Conservation (phyloP, 176 grass and related monocot genomes). For the Tillandsia fasciculata region DNA sequence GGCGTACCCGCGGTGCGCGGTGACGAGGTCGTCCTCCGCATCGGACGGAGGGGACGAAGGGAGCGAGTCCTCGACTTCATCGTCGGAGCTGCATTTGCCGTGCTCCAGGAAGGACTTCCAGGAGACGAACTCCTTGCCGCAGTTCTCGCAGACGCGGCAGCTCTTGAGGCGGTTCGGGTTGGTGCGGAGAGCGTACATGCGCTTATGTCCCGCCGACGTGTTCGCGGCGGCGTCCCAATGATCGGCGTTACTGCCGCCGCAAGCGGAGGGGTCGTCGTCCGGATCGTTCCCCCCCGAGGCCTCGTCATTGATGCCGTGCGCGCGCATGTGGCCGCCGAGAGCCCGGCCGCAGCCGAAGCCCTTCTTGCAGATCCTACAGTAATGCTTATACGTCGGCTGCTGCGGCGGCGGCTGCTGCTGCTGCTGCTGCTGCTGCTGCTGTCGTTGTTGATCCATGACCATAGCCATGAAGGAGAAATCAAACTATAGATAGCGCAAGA, state of each 20-base stretch:
- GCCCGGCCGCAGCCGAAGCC: conserved; percentile 69
- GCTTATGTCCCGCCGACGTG: conserved; percentile 17
- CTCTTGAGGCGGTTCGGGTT: conserved; percentile 50
- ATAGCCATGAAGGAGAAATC: conserved; percentile 29
- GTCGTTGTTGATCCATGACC: conserved; percentile 40
- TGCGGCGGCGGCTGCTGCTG: conserved; percentile 7
- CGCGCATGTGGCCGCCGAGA: conserved; percentile 86
- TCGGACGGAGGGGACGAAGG: conserved; percentile 19
- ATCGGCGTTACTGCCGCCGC: conserved; percentile 20
- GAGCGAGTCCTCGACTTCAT: conserved; percentile 7
- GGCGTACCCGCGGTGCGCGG: neutral
- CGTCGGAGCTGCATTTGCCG: conserved; percentile 47
- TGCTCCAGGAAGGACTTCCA: conserved; percentile 63
- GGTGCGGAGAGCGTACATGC: conserved; percentile 58
- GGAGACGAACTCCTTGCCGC: conserved; percentile 53
- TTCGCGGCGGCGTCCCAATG: neutral
- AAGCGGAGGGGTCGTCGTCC: conserved; percentile 13
- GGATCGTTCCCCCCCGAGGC: conserved; percentile 4
- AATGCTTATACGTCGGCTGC: conserved; percentile 46
- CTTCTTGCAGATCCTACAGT: conserved; percentile 83
- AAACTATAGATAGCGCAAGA: neutral
- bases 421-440: conserved; percentile 12
- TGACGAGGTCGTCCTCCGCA: conserved; percentile 20
- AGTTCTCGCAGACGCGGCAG: conserved; percentile 60
- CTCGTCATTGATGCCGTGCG: conserved; percentile 53